Evolutionary conservation across 495 filamentous ascomycete genomes (phyloP).

Genomic region (Neurospora sp.): DNA sequence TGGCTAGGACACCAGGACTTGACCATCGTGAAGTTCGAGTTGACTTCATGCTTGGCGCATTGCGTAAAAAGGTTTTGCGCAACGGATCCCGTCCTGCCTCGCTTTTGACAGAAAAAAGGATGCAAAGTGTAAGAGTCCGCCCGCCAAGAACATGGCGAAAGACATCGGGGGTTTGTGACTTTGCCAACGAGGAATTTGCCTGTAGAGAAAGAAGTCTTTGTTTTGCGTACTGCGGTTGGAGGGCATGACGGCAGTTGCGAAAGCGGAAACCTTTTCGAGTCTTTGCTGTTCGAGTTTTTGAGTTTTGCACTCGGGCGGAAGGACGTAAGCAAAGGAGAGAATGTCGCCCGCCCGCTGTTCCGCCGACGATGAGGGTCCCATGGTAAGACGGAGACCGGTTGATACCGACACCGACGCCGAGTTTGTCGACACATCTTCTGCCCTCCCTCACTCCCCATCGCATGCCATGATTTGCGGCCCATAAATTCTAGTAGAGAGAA

Average conservation of each 20-base stretch:
- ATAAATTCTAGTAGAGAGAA: neutral
- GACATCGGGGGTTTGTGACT: neutral
- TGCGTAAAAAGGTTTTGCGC: neutral
- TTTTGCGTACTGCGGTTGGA: neutral
- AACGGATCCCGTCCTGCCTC: neutral
- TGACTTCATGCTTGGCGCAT: neutral
- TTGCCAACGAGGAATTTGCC: neutral
- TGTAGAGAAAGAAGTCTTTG: neutral
- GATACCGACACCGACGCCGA: neutral
- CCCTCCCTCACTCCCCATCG: neutral
- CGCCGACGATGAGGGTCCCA: neutral
- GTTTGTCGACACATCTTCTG: neutral
- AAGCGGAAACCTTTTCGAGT: neutral
- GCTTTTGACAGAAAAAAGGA: neutral
- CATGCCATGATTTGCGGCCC: neutral
- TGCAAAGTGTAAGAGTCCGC: no score
- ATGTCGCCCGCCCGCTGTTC: neutral
- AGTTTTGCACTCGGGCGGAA: neutral
- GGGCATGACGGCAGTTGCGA: neutral
- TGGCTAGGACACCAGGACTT: neutral
- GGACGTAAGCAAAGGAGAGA: neutral
- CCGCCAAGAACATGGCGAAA: neutral
- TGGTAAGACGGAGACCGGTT: neutral
- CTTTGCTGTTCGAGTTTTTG: neutral
- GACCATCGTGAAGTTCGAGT: neutral